Evolutionary conservation across 257 asterid species (phyloP), one percentile per base, ranked within the genome.

Genomic region (Anisodus tanguticus): DNA sequence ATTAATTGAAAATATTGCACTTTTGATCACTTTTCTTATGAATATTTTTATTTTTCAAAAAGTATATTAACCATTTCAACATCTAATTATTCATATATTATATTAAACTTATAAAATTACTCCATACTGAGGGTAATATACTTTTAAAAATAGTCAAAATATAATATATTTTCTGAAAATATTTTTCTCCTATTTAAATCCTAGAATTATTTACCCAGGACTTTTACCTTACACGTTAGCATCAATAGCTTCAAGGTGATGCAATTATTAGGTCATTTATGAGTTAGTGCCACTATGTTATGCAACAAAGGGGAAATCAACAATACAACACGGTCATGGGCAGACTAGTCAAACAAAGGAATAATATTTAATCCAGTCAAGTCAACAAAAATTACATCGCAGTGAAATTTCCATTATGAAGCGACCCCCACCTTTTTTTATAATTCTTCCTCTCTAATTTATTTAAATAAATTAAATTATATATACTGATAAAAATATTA

Each of bases 281-380:
- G 57, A 80, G 45, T 45, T 59, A 17, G 22, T 19, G 60, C 45
- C 58, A 11, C 41, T 53, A 80, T n/a, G 9, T 39, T 22, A 59
- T n/a, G 72, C 43, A 41, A 80, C 16, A 41, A 51, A 6, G 57
- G 39, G n/a, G 37, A 74, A 74, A 59, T 39, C 22, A 81, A 62
- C 22, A 81, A 39, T 43, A 59, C 7, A 43, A 41, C 35, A 66
- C 6, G 47, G 45, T 43, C 76, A 12, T 60, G 15, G 76, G 45
- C 4, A 12, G 45, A 39, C 62, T 60, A 62, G 84, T 81, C 74
- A 81, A 62, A 62, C 62, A 8, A 12, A 43, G 47, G 74, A 69
- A 41, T 62, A 81, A 81, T 81, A 58, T 66, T 81, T 81, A 22
- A 81, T 19, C 11, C 71, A 51, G 60, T 81, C 84, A 41, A 62